Evolutionary conservation across 768 basidiomycete species (phyloP), one percentile per base, ranked within the genome.

Genomic region (Gloeophyllum trabeum): DNA sequence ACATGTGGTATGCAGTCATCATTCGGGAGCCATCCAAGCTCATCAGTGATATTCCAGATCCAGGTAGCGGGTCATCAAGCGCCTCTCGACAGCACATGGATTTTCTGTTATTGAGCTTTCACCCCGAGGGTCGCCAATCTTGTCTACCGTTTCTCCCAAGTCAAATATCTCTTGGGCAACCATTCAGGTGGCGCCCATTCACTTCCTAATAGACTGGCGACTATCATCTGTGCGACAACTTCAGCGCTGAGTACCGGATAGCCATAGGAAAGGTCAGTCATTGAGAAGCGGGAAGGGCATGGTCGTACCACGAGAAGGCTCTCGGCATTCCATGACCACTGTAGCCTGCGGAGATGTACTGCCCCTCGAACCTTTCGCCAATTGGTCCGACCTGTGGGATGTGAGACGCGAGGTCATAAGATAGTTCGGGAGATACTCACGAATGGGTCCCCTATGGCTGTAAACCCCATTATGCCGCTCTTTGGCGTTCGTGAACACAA

Each of bases 381-480:
- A 19, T 22, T 6, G 44, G 38, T 32, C 28, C 5, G 35, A 41
- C 23, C 20, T 4, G 18, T 12, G 14, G n/a, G n/a, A n/a, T n/a
- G n/a, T n/a, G n/a, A n/a, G n/a, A n/a, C n/a, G n/a, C n/a, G n/a
- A n/a, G n/a, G n/a, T n/a, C n/a, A n/a, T n/a, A n/a, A n/a, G n/a
- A n/a, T n/a, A n/a, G n/a, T n/a, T n/a, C n/a, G n/a, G n/a, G n/a
- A n/a, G n/a, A n/a, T n/a, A 63, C 79, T 44, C 51, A 88, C 84
- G 41, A 85, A 76, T 0, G 86, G 86, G 53, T 81, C 79, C 1
- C 64, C 62, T 0, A 61, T 61, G 41, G 61, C 63, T 0, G 86
- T 82, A 49, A 64, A 84, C 0, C 76, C 88, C 84, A 87, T 87
- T 35, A 91, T 85, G 0, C 88, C 89, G 1, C 81, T 85, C 88